Base-by-base conservation (phyloP, 176 grass and related monocot species). In the Carex parvula region DNA sequence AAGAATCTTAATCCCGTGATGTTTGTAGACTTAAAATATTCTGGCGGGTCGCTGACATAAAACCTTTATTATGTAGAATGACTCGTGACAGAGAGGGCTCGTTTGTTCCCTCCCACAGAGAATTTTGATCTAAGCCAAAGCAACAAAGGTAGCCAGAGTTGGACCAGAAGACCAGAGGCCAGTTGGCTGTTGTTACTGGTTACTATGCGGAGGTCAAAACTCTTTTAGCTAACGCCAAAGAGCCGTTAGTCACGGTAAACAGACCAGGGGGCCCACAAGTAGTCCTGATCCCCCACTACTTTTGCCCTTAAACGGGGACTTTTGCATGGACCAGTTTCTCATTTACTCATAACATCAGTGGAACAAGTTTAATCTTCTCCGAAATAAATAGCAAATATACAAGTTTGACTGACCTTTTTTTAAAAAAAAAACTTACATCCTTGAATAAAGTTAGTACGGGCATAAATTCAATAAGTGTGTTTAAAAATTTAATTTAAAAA, bases 221-320 rank as follows among this genome's bases (percentile, higher is more conserved):
- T 55, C 14, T 55, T 54, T 76, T 14, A 54, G 50, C 50, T 77
- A 70, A 70, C 73, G 73, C 22, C 48, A 48, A 33, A 55, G 48
- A 57, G 73, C 73, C 73, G 52, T 78, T 78, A 78, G 50, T 78
- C 73, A 78, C 73, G 50, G 50, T 78, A 33, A 57, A 78, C 73
- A 78, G 52, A 78, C 52, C 13, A 53, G 3, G 20, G 73, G 73
- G 1, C 52, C 73, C 73, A 78, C 73, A 32, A n/a, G 2, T 29
- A 57, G 52, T 78, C 52, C 52, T 35, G 52, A 52, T 57, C 73
- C 52, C 73, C 26, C 73, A 78, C 73, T 78, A 32, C 73, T 78
- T 77, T 17, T 16, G 24, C 73, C 73, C 22, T 57, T 78, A 3
- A 78, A 56, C 22, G 35, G 3, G 50, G 73, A n/a, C 73, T 32